Evolutionary conservation across 352 stramenopile genomes (phyloP), one percentile per base, ranked within the genome.

Genomic region (Phytophthora ohioensis): DNA sequence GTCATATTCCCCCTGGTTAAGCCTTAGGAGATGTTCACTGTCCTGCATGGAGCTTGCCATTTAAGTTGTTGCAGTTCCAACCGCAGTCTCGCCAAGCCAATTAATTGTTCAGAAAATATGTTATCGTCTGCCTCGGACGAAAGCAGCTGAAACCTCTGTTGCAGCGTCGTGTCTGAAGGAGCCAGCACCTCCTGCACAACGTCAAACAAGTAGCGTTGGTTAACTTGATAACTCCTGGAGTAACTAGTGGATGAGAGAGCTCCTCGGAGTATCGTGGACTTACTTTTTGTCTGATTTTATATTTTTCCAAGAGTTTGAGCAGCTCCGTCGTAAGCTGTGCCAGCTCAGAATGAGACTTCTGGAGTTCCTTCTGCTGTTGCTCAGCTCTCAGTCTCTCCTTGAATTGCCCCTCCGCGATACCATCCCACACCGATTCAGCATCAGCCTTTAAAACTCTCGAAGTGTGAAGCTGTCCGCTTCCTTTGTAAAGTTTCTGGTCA

Each of bases 301-400:
- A 21, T 8, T 9, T 53, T 12, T 21, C 4, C 17, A 53, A 38
- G 2, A 53, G 9, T 5, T 42, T 45, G 13, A 30, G 11, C 32
- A 64, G 7, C 39, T 64, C 43, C 12, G 32, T 39, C 12, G 59
- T 55, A 15, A 67, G n/a, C 6, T 54, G 6, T 1, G 41, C 8
- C 60, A 61, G 4, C 30, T 47, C 13, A n/a, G 32, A 15, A 6
- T 62, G 13, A 2, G 21, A 49, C 3, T 32, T 11, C 1, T 55
- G 36, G 9, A 83, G 64, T 47, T 64, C 59, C 31, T 65, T 46
- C 32, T 76, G 70, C 57, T 78, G 63, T 11, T 56, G 17, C n/a
- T 71, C 55, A 6, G 56, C 61, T 1, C 56, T 47, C 34, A 75
- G 2, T 30, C 49, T 49, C 27, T 71, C 62, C 43, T 60, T 71